Conservation (phyloP, 306 rosid genomes). For the Erythrophleum fordii region DNA sequence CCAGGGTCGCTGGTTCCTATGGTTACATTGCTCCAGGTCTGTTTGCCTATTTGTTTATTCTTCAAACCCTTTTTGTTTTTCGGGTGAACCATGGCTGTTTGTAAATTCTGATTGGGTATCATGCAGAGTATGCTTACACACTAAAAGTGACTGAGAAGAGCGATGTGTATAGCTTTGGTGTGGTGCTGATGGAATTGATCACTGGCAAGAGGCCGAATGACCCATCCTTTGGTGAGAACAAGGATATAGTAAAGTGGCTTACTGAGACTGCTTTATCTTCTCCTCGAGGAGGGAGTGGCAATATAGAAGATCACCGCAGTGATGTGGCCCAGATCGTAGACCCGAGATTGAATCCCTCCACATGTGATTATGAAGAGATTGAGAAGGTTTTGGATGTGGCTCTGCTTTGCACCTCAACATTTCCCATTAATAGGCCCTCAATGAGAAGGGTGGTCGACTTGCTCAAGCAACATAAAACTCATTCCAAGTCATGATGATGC, state of each 20-base stretch:
- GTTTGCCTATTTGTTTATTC: background rate
- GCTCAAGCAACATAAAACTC: conserved; percentile 45
- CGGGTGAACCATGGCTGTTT: background rate
- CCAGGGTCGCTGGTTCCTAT: conserved; percentile 76
- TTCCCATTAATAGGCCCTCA: conserved; percentile 65
- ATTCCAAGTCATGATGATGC: conserved; percentile 32
- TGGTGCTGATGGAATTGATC: conserved; percentile 73
- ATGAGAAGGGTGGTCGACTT: conserved; percentile 70
- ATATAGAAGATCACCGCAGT: background rate
- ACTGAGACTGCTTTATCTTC: conserved; percentile 49
- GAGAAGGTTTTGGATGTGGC: conserved; percentile 63
- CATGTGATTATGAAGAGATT: conserved; percentile 49
- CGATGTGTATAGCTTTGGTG: conserved; percentile 85
- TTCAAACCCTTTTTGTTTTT: background rate
- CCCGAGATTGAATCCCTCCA: conserved; percentile 43
- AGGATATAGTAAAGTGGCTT: conserved; percentile 80
- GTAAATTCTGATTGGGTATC: background rate
- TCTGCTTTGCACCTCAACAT: conserved; percentile 53
- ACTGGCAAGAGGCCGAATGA: conserved; percentile 86
- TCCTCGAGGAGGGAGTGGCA: conserved; percentile 14
- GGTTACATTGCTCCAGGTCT: conserved; percentile 91
- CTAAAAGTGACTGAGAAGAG: conserved; percentile 78
- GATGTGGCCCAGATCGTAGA: conserved; percentile 49
- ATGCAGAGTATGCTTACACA: conserved; percentile 70
- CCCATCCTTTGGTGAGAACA: conserved; percentile 66